Evolutionary conservation across 148 eudicot species (phyloP), one percentile per base, ranked within the genome.

Genomic region (Silene conica): DNA sequence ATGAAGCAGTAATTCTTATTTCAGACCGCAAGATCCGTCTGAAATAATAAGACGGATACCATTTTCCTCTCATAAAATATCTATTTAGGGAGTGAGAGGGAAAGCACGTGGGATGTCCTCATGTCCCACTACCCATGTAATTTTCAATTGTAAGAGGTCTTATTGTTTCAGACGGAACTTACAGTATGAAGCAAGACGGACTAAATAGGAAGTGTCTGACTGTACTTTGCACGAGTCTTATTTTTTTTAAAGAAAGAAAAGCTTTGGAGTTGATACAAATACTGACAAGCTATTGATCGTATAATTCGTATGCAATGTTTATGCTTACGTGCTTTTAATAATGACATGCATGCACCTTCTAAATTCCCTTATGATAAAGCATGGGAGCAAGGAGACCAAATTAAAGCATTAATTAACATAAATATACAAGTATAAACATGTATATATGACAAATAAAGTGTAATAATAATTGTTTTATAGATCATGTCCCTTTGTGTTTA

Each of bases 291-390:
- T 15, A 64, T 31, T 34, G 68, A 64, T 64, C 68, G 45, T 31
- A n/a, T n/a, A n/a, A n/a, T n/a, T n/a, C n/a, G n/a, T n/a, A n/a
- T n/a, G 68, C 46, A 7, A 64, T 50, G 16, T 12, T 3, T 63
- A 45, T 65, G 20, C 58, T 63, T 67, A 21, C 6, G 55, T 45
- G 41, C 64, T 67, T 56, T 58, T 66, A 50, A 50, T 74, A 56
- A 56, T 67, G 77, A 75, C 65, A 67, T 67, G 34, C 77, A 75
- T 75, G 71, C 62, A 68, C 65, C 64, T 65, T 34, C 38, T 16
- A 65, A 64, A n/a, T 61, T 61, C 65, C 4, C 46, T 5, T 5
- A 13, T 9, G 8, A 64, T 64, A 31, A 63, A 63, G 67, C 22
- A 64, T 64, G 38, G 41, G 68, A 26, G 55, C 21, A 26, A 34